These are phyloP conservation scores for Blumeriella jaapii DNA, from an alignment of 2,329 filamentous ascomycete species.

Conservation along the genomic window DNA sequence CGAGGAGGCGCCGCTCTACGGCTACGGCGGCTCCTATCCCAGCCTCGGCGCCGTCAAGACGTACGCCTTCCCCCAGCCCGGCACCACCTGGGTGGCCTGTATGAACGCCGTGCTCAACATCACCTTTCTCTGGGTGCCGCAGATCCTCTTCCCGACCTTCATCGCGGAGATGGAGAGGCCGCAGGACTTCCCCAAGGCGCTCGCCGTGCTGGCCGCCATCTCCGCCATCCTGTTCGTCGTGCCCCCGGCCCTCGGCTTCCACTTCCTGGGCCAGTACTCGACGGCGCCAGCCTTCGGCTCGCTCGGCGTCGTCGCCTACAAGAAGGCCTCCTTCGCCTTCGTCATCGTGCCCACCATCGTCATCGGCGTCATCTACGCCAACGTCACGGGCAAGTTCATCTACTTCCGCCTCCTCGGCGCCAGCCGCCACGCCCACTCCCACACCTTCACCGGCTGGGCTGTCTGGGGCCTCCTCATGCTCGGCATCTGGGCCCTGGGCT, in stretches of 20 bases:
- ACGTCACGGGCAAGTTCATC: conserved; percentile 37
- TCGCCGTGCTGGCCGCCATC: conserved; percentile 34
- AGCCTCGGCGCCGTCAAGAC: conserved; percentile 33
- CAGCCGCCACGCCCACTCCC: conserved; percentile 34
- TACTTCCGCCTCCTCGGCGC: conserved; percentile 33
- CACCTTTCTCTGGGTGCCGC: conserved; percentile 39
- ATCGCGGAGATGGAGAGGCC: conserved; percentile 39
- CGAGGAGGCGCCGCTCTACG: conserved; percentile 32
- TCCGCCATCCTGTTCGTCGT: conserved; percentile 38
- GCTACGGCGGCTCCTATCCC: conserved; percentile 36
- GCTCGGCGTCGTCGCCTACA: conserved; percentile 33
- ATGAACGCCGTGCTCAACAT: conserved; percentile 40
- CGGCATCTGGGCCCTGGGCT: conserved; percentile 33
- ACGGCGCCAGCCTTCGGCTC: conserved; percentile 39
- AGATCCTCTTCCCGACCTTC: conserved; percentile 40
- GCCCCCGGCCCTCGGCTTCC: conserved; percentile 37
- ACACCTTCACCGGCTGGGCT: conserved; percentile 37
- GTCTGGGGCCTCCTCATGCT: conserved; percentile 33
- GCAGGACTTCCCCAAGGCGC: conserved; percentile 38
- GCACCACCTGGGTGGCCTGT: conserved; percentile 35
- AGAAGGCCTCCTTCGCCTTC: conserved; percentile 38
- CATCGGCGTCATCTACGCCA: conserved; percentile 39
- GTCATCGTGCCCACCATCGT: conserved; percentile 39
- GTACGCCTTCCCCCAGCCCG: conserved; percentile 35
- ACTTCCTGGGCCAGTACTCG: conserved; percentile 37